phyloP scores from a whole-genome alignment of 495 filamentous ascomycete species.

The Pseudevernia furfuracea region DNA sequence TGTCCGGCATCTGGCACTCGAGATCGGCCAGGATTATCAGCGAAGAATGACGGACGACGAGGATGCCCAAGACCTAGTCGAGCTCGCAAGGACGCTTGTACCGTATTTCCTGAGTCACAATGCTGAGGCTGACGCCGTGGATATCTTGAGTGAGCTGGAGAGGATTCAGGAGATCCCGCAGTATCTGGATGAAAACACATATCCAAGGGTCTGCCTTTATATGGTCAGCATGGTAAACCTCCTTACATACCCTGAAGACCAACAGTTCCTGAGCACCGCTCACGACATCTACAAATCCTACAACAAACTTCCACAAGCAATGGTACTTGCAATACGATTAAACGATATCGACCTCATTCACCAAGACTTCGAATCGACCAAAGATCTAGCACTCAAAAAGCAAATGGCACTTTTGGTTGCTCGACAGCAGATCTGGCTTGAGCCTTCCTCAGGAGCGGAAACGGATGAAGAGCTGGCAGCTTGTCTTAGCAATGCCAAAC shows the following conservation, averaged over 20 bases:
- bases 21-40: conserved; percentile 89
- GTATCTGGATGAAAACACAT: conserved; percentile 90
- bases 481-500: conserved; percentile 75
- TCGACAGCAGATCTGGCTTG: conserved; percentile 81
- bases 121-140: conserved; percentile 94
- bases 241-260: conserved; percentile 93
- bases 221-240: conserved; percentile 99
- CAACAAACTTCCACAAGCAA: conserved; percentile 85
- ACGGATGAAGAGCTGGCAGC: conserved; percentile 69
- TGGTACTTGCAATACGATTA: conserved; percentile 86
- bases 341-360: conserved; percentile 78
- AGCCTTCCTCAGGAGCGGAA: conserved; percentile 50
- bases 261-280: conserved; percentile 82
- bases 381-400: conserved; percentile 75
- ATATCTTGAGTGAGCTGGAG: conserved; percentile 92
- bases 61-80: conserved; percentile 62
- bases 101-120: conserved; percentile 96
- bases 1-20: conserved; percentile 86
- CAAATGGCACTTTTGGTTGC: conserved; percentile 93
- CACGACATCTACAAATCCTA: conserved; percentile 89
- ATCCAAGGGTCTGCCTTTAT: conserved; percentile 86
- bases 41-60: conserved; percentile 62
- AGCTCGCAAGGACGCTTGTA: conserved; percentile 76
- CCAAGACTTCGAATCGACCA: conserved; percentile 67
- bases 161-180: conserved; percentile 88